Base-by-base conservation (phyloP, 2,329 filamentous ascomycete genomes). In the Exophiala sideris region DNA sequence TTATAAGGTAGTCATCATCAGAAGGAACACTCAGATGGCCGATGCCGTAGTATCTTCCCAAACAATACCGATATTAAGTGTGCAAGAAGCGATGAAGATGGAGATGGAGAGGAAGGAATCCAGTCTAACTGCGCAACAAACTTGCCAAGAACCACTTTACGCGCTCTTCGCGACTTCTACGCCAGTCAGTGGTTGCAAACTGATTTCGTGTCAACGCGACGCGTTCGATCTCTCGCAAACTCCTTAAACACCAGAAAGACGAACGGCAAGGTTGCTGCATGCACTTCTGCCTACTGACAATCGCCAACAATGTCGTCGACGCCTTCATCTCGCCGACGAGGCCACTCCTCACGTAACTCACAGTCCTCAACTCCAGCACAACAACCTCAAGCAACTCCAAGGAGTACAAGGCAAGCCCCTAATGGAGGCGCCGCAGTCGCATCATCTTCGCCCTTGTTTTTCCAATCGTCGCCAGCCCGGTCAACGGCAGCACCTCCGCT, bases 381-480 rank as follows among this genome's bases (percentile, higher is more conserved):
- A 59, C 65, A 68, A 54, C 61, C 58, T 12, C 58, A 59, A 65
- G 56, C 64, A 46, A 59, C 68, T 63, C 46, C 70, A 63, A 57
- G 70, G 67, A 54, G 64, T 52, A 62, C 63, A 68, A 67, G 64
- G 70, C 71, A 65, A 67, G 24, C 54, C 14, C 48, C 46, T 5
- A 52, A 55, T 53, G 54, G 38, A 68, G 70, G 67, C 18, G 62
- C 61, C 34, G 67, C 69, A 50, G 67, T 76, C 34, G 76, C 85
- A 58, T 82, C 83, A 4, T 94, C 90, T 3, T 95, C 91, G 54
- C 91, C 91, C 38, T 78, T 96, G 60, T 88, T 89, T 71, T 95
- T 85, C 71, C 83, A 78, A 58, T 85, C 82, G 0, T 86, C 83
- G 14, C 82, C 84, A 5, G 69, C 65, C 8, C 73, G 73, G 47